A percentile compares a stretch with the other conserved stretches of the same genome.
Conservation (phyloP, 192 early-diverging fungal species). For the Backusella sp. region DNA sequence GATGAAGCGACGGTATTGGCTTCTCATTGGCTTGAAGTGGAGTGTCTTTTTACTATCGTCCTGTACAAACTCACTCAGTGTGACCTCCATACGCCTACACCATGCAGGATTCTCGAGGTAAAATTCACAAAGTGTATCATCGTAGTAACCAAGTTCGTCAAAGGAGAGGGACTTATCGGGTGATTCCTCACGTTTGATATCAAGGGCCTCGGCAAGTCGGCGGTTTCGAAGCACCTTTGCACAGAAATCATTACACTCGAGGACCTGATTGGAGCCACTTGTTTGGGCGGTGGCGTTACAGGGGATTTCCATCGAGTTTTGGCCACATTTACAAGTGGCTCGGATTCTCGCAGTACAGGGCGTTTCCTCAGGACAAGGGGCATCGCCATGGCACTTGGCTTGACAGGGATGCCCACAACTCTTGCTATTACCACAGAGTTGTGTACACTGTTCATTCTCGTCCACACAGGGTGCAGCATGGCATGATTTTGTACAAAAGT, state of each 20-base stretch:
- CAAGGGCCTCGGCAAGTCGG: slow-evolving; percentile 76
- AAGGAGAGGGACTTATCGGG: slow-evolving; percentile 5
- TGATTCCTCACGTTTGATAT: slow-evolving; percentile 47
- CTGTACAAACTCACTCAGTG: slow-evolving; percentile 63
- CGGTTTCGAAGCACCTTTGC: slow-evolving; percentile 76
- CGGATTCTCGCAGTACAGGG: slow-evolving; percentile 63
- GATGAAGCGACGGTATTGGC: slow-evolving; percentile 63
- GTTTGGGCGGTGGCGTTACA: slow-evolving; percentile 64
- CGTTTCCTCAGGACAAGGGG: slow-evolving; percentile 72
- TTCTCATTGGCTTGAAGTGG: slow-evolving; percentile 70
- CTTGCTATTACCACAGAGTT: slow-evolving; percentile 74
- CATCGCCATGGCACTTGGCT: slow-evolving; percentile 71
- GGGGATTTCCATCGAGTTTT: slow-evolving; percentile 50
- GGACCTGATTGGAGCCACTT: slow-evolving; percentile 42
- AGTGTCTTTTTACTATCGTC: slow-evolving; percentile 53
- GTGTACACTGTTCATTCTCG: slow-evolving; percentile 60
- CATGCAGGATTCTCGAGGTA: slow-evolving; percentile 61
- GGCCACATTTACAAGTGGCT: slow-evolving; percentile 78
- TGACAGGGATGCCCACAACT: slow-evolving; percentile 85
- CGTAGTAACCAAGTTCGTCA: slow-evolving; percentile 43
- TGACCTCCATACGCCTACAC: slow-evolving; percentile 68
- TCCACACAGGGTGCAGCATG: slow-evolving; percentile 73
- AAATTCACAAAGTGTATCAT: slow-evolving; percentile 65
- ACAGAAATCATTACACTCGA: slow-evolving; percentile 84
- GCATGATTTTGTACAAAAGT: slow-evolving; percentile 80